Conservation (phyloP, 352 stramenopile species). For the Pythium myriotylum region DNA sequence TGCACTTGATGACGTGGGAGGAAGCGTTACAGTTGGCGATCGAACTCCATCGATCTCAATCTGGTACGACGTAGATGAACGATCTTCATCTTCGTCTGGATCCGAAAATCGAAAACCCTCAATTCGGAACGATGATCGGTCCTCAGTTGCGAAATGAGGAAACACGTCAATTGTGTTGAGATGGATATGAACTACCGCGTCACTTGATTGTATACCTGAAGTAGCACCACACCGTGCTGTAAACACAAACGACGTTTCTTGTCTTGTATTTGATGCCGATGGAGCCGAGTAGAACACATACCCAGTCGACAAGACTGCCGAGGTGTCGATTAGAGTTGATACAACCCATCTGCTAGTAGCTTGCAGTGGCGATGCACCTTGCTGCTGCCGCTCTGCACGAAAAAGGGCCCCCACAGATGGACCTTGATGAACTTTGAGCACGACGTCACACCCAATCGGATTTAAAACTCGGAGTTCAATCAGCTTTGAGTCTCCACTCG, state of each 20-base stretch:
- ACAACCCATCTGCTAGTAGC: too few species aligned
- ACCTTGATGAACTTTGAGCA: slow-evolving; percentile 6
- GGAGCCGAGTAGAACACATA: slow-evolving; percentile 15
- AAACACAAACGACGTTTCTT: slow-evolving; percentile 17
- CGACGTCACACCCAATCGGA: slow-evolving; percentile 4
- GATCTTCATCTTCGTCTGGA: slow-evolving; percentile 28
- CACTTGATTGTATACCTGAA: background rate
- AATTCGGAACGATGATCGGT: slow-evolving; percentile 14
- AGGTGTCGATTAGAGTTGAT: background rate
- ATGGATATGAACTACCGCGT: slow-evolving; percentile 12
- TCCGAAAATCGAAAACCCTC: slow-evolving; percentile 26
- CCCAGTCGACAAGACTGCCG: background rate
- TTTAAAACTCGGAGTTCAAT: slow-evolving; percentile 11
- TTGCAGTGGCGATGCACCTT: too few species aligned
- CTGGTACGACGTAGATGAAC: slow-evolving; percentile 18
- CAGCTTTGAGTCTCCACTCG: slow-evolving; percentile 3
- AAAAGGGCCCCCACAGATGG: slow-evolving; percentile 4
- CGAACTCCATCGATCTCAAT: slow-evolving; percentile 17
- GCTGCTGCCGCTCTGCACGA: background rate
- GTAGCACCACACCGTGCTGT: background rate
- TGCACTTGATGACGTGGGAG: slow-evolving; percentile 10
- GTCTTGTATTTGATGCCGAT: slow-evolving; percentile 1
- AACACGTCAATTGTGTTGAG: slow-evolving; percentile 12
- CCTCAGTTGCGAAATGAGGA: slow-evolving; percentile 20
- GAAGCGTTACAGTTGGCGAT: slow-evolving; percentile 21